Percentiles rank a stretch among this genome's conserved stretches.
phyloP scores from a whole-genome alignment of 2,329 filamentous ascomycete species.

The Neofusicoccum ribis region DNA sequence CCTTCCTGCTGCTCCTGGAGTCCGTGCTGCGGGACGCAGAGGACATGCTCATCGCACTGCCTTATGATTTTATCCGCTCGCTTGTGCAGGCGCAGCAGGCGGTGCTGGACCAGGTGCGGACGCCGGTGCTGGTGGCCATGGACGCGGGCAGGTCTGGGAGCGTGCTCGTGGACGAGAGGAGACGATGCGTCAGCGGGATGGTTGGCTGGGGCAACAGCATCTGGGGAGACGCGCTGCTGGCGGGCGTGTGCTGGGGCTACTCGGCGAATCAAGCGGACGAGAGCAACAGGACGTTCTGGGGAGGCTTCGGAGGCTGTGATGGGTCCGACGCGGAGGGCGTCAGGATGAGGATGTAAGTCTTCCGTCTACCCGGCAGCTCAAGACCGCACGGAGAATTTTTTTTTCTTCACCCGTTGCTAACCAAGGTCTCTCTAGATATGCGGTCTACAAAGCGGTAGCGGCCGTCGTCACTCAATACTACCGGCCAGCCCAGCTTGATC shows the following conservation, averaged over 20 bases:
- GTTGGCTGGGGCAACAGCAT: constrained; percentile 55
- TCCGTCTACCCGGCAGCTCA: not conserved
- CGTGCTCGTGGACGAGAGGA: constrained; percentile 52
- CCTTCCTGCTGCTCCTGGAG: constrained; percentile 55
- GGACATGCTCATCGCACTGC: constrained; percentile 58
- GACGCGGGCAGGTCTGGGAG: constrained; percentile 52
- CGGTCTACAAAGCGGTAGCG: constrained; percentile 44
- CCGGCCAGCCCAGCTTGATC: constrained; percentile 39
- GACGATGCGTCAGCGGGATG: constrained; percentile 51
- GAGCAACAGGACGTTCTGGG: constrained; percentile 37
- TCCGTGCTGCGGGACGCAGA: constrained; percentile 57
- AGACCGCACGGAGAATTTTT: not conserved
- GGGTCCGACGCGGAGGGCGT: constrained; percentile 32
- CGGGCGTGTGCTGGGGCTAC: constrained; percentile 42
- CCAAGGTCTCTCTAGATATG: constrained; percentile 40
- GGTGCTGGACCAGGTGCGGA: constrained; percentile 51
- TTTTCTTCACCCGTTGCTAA: not conserved
- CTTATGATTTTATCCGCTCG: constrained; percentile 56
- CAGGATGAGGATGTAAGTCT: constrained; percentile 44
- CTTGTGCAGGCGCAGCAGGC: constrained; percentile 41
- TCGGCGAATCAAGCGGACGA: constrained; percentile 33
- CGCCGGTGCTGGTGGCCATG: constrained; percentile 54
- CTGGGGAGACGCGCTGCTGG: constrained; percentile 59
- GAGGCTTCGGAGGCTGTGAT: constrained; percentile 43
- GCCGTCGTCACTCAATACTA: constrained; percentile 47